Base-by-base conservation (phyloP, 306 rosid genomes). In the Notholithocarpus densiflorus region DNA sequence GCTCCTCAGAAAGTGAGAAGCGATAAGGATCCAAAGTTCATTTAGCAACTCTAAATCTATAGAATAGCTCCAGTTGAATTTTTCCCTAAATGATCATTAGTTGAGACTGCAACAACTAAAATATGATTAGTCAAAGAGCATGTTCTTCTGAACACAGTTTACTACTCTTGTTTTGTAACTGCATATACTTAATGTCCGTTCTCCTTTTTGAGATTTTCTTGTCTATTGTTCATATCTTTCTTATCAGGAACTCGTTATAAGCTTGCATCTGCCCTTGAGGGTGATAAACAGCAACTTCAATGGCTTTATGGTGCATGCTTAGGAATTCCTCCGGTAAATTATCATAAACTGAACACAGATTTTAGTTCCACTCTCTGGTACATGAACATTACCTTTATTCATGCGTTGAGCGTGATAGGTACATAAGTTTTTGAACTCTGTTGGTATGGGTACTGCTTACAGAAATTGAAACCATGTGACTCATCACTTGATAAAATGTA, bases 271-370 rank as follows among this genome's bases (percentile, higher is more conserved):
- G 73, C 59, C 2, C 14, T 26, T 21, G 64, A 55, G 27, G 68
- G 76, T 51, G 79, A 68, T 29, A 40, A 77, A 48, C 62, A 64
- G 40, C 82, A 72, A 74, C 43, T 76, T 51, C 72, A 45, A 56
- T 45, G 17, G 32, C 68, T 66, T 40, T 73, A 51, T 18, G 24
- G 48, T 13, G 70, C 84, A 32, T 77, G 65, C 57, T 13, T 19
- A 65, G 77, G 68, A 76, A 54, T 56, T 48, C 10, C 73, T 76
- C 54, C 26, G 74, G 82, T 80, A 52, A 11, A 5, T n/a, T 32
- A 56, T 32, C 20, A 66, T 32, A 66, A 66, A 9, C 51, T 32
- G 24, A 18, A 32, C 26, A 18, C 14, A 66, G 23, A 64, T 27
- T 34, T 14, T 66, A 32, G 24, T 32, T 32, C 72, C 21, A 2